These are phyloP conservation scores for Abrus pulchellus DNA, from an alignment of 306 rosid species.

Conservation along the genomic window DNA sequence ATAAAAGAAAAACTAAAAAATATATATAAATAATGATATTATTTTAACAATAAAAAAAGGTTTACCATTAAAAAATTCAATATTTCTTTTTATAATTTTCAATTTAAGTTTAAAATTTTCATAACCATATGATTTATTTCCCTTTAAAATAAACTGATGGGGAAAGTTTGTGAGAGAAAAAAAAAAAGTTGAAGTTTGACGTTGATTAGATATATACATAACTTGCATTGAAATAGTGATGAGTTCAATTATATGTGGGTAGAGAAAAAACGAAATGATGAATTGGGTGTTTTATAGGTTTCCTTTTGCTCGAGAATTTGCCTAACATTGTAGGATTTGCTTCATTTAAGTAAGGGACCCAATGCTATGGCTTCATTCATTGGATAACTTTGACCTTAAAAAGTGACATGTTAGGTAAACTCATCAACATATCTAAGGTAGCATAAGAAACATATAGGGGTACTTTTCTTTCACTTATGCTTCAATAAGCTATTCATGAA, in stretches of 20 bases:
- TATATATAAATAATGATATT: no score
- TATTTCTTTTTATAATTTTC: no score
- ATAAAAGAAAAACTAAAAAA: no score
- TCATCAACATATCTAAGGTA: slow-evolving; percentile 26
- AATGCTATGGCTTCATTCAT: slow-evolving; percentile 16
- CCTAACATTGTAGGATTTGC: slow-evolving; percentile 41
- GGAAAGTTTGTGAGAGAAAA: slow-evolving; percentile 19
- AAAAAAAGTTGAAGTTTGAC: slow-evolving; percentile 28
- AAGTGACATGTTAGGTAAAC: slow-evolving; percentile 37
- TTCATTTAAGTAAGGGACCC: slow-evolving; percentile 21
- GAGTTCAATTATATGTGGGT: slow-evolving; percentile 68
- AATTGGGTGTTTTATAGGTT: slow-evolving; percentile 48
- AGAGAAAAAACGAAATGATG: slow-evolving; percentile 56
- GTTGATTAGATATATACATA: slow-evolving; percentile 18
- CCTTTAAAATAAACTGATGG: no score
- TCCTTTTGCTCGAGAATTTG: slow-evolving; percentile 52
- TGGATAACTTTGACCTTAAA: slow-evolving; percentile 11
- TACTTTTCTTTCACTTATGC: slow-evolving; percentile 14
- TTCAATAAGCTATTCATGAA: slow-evolving; percentile 35
- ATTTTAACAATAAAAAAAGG: no score
- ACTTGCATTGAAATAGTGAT: slow-evolving; percentile 47
- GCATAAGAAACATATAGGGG: slow-evolving; percentile 5
- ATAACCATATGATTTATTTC: no score
- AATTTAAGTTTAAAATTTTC: no score
- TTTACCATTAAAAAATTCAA: no score